Conservation (phyloP, 306 rosid genomes). For the Casuarina glauca region DNA sequence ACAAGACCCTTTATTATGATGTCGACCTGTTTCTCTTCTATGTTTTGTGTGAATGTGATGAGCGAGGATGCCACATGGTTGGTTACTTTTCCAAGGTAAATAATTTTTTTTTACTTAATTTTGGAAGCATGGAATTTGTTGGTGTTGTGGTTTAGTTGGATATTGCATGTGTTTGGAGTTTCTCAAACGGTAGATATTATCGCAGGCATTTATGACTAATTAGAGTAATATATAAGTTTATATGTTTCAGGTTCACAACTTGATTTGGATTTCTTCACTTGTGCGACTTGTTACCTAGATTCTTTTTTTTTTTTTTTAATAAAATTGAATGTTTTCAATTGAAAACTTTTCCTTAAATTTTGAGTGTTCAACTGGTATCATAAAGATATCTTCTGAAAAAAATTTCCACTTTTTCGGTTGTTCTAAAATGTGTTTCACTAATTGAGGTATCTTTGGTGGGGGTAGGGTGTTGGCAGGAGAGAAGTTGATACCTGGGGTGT, state of each 20-base stretch:
- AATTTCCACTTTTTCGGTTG: no score
- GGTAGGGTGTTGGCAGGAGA: no score
- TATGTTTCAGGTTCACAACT: no score
- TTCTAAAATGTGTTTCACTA: no score
- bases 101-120: not conserved
- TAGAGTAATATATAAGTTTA: no score
- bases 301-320: no score
- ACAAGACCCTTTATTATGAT: conserved; percentile 97
- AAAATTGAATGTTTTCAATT: no score
- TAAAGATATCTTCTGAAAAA: no score
- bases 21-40: conserved; percentile 97
- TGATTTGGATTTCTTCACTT: not conserved
- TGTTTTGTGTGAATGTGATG: conserved; percentile 94
- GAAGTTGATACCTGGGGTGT: no score
- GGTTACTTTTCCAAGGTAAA: conserved; percentile 97
- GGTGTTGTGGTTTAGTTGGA: not conserved
- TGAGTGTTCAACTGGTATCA: no score
- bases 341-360: no score
- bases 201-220: not conserved
- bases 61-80: conserved; percentile 99
- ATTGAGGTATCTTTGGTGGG: no score
- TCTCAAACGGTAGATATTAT: not conserved
- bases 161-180: not conserved
- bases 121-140: not conserved
- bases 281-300: not conserved